These are phyloP conservation scores for Leptographium galeiforme DNA, from an alignment of 2,329 filamentous ascomycete species.

Conservation along the genomic window DNA sequence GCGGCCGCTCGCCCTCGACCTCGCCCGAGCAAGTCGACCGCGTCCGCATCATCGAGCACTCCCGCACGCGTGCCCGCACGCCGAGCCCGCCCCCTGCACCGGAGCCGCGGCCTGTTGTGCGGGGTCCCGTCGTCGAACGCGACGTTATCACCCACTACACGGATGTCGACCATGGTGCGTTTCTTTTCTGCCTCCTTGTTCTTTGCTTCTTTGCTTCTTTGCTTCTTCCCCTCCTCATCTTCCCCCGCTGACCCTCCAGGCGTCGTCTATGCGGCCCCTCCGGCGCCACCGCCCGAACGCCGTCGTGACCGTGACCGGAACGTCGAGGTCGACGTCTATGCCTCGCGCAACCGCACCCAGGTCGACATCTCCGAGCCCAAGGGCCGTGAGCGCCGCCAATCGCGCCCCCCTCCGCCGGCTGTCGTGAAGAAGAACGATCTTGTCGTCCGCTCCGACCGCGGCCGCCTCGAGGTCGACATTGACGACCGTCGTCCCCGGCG, in stretches of 20 bases:
- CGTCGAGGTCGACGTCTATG: slow-evolving; percentile 49
- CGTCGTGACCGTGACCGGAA: slow-evolving; percentile 24
- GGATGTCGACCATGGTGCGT: slow-evolving; percentile 73
- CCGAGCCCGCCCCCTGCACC: slow-evolving; percentile 32
- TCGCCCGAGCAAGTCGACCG: slow-evolving; percentile 19
- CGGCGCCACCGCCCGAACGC: slow-evolving; percentile 32
- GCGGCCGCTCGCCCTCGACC: slow-evolving; percentile 25
- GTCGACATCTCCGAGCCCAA: slow-evolving; percentile 38
- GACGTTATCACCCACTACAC: slow-evolving; percentile 83
- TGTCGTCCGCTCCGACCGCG: slow-evolving; percentile 44
- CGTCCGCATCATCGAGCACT: slow-evolving; percentile 37
- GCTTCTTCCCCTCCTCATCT: not conserved
- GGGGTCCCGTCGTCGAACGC: slow-evolving; percentile 68
- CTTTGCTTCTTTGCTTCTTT: not conserved
- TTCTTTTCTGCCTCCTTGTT: not conserved
- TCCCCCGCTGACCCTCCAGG: slow-evolving; percentile 22
- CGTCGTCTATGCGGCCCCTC: slow-evolving; percentile 32
- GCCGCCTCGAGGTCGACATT: slow-evolving; percentile 32
- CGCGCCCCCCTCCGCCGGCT: slow-evolving; percentile 23
- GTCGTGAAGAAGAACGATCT: slow-evolving; percentile 31
- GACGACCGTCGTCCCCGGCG: slow-evolving; percentile 17
- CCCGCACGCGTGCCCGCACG: slow-evolving; percentile 28
- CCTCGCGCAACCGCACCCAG: slow-evolving; percentile 39
- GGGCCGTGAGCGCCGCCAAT: slow-evolving; percentile 26
- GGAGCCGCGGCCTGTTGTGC: slow-evolving; percentile 46